A percentile compares a stretch with the other conserved stretches of the same genome.
phyloP scores from a whole-genome alignment of 2,329 filamentous ascomycete species.

The Alternaria angustiovoidea region DNA sequence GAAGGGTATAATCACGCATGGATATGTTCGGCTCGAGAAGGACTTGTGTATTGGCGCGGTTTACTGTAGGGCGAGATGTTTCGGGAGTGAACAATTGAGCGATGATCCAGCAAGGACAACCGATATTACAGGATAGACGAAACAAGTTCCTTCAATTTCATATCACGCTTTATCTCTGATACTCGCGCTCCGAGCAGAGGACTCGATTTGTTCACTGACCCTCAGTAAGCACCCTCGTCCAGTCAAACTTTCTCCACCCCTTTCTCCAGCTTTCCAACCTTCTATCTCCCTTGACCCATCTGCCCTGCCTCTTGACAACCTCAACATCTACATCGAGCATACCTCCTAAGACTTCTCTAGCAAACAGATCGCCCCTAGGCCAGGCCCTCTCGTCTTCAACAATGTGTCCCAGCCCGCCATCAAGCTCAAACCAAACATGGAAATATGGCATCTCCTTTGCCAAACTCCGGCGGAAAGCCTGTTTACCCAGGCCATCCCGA shows the following conservation, averaged over 20 bases:
- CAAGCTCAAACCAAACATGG: constrained; percentile 91
- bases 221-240: constrained; percentile 71
- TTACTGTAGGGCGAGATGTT: constrained; percentile 2
- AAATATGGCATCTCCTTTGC: constrained; percentile 99
- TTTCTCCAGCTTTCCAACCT: constrained; percentile 81
- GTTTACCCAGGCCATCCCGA: constrained; percentile 74
- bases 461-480: constrained; percentile 81
- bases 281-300: constrained; percentile 75
- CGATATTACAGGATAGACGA: constrained; percentile 19
- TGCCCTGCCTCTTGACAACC: constrained; percentile 87
- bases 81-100: constrained; percentile 1
- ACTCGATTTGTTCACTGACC: constrained; percentile 26
- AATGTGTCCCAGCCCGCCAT: constrained; percentile 90
- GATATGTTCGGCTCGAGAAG: constrained; percentile 2
- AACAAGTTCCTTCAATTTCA: constrained; percentile 4
- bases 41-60: neutral
- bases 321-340: constrained; percentile 87
- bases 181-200: neutral
- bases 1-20: constrained; percentile 5
- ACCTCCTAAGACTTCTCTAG: constrained; percentile 87
- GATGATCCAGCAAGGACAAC: constrained; percentile 9
- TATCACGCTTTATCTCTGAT: neutral
- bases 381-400: constrained; percentile 86
- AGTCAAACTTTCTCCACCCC: constrained; percentile 93
- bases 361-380: constrained; percentile 92